Conservation (phyloP, 2,329 filamentous ascomycete species). For the Xylariaceae sp. region DNA sequence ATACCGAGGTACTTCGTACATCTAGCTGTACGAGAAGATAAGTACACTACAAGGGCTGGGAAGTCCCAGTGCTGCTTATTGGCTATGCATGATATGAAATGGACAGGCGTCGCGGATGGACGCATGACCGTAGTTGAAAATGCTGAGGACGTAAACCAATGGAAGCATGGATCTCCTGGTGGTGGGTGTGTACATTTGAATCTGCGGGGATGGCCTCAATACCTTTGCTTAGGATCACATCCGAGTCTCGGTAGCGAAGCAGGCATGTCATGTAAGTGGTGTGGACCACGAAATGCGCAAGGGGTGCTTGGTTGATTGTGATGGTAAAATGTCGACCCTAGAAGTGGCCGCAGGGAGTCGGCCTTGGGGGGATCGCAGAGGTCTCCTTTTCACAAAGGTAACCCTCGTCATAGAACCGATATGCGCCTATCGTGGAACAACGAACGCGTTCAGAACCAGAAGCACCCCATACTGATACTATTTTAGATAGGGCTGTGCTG, state of each 20-base stretch:
- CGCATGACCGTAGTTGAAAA: constrained; percentile 47
- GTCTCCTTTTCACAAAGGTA: constrained; percentile 21
- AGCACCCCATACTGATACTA: constrained; percentile 8
- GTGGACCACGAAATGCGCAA: constrained; percentile 29
- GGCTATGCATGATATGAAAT: constrained; percentile 42
- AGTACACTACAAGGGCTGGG: constrained; percentile 39
- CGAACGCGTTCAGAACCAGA: constrained; percentile 6
- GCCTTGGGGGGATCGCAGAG: constrained; percentile 28
- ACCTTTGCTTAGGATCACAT: constrained; percentile 29
- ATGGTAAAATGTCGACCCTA: constrained; percentile 25
- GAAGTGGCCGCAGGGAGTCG: constrained; percentile 25
- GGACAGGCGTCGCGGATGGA: constrained; percentile 44
- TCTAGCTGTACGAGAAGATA: constrained; percentile 29
- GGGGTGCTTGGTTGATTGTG: constrained; percentile 29
- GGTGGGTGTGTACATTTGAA: constrained; percentile 34
- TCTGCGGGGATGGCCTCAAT: constrained; percentile 30
- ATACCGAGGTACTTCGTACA: constrained; percentile 22
- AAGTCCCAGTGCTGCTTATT: constrained; percentile 37
- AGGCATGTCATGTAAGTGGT: constrained; percentile 29
- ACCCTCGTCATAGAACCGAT: constrained; percentile 25
- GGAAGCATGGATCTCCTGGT: constrained; percentile 28
- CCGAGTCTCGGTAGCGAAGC: constrained; percentile 32
- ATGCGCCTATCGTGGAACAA: constrained; percentile 14
- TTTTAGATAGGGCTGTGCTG: constrained; percentile 7
- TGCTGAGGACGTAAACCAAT: constrained; percentile 38